Conservation (phyloP, 2,329 filamentous ascomycete species). For the Acarospora socialis region DNA sequence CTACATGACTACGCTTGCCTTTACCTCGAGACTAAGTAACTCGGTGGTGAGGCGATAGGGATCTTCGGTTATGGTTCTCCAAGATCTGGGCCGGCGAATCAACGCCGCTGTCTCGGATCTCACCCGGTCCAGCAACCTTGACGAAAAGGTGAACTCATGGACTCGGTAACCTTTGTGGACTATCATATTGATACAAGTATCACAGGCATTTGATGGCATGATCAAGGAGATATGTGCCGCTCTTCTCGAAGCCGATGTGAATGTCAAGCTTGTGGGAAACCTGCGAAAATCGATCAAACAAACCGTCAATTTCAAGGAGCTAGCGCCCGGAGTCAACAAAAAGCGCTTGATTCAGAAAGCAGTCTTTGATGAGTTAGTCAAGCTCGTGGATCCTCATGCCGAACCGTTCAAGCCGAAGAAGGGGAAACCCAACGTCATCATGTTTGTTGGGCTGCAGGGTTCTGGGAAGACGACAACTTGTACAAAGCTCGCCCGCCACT, state of each 20-base stretch:
- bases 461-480: slow-evolving; percentile 97
- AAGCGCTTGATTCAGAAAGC: slow-evolving; percentile 96
- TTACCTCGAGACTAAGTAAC: too few species aligned
- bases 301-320: slow-evolving; percentile 86
- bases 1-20: too few species aligned
- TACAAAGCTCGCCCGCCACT: slow-evolving; percentile 91
- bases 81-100: slow-evolving; percentile 96
- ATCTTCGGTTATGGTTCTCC: slow-evolving; percentile 97
- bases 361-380: slow-evolving; percentile 92
- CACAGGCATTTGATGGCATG: slow-evolving; percentile 87
- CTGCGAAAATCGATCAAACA: slow-evolving; percentile 86
- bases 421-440: slow-evolving; percentile 90
- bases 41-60: too few species aligned
- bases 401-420: slow-evolving; percentile 96
- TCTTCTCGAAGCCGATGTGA: slow-evolving; percentile 92
- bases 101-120: slow-evolving; percentile 91
- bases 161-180: slow-evolving; percentile 6
- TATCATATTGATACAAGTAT: slow-evolving; percentile 5
- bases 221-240: slow-evolving; percentile 95
- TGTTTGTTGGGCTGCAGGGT: slow-evolving; percentile 97
- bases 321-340: slow-evolving; percentile 88
- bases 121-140: slow-evolving; percentile 79
- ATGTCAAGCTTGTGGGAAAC: slow-evolving; percentile 79
- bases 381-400: slow-evolving; percentile 87
- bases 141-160: slow-evolving; percentile 62